Evolutionary conservation across 2,329 filamentous ascomycete genomes (phyloP).

Genomic region (Neobulgaria alba): DNA sequence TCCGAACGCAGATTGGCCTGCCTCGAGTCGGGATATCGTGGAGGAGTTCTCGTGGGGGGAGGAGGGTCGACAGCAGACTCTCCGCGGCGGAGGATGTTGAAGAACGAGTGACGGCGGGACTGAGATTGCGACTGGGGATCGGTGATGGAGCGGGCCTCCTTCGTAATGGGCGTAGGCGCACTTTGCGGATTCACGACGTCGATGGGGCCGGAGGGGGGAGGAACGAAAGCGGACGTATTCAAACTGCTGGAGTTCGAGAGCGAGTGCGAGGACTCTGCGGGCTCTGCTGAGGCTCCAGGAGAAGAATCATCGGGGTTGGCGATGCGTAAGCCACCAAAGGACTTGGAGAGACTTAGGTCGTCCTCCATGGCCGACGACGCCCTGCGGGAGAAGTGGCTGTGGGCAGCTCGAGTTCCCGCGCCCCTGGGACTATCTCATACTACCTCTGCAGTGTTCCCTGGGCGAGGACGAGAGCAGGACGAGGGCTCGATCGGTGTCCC

Average conservation of each 20-base stretch:
- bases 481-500: too few species aligned
- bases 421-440: background rate
- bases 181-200: too few species aligned
- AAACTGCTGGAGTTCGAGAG: too few species aligned
- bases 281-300: slow-evolving; percentile 19
- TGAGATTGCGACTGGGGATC: slow-evolving; percentile 22
- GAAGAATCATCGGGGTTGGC: slow-evolving; percentile 69
- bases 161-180: slow-evolving; percentile 15
- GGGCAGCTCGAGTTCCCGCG: background rate
- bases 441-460: background rate
- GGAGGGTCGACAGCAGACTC: slow-evolving; percentile 18
- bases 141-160: slow-evolving; percentile 20
- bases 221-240: background rate
- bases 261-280: slow-evolving; percentile 7
- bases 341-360: slow-evolving; percentile 85
- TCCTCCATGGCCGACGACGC: slow-evolving; percentile 67
- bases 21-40: slow-evolving; percentile 16
- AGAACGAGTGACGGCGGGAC: slow-evolving; percentile 28
- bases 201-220: slow-evolving; percentile 9
- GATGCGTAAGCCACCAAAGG: slow-evolving; percentile 88
- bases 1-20: slow-evolving; percentile 13
- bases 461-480: background rate
- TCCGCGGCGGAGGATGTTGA: slow-evolving; percentile 29
- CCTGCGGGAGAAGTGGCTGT: background rate
- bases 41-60: slow-evolving; percentile 13